Base-by-base conservation (phyloP, 2,329 filamentous ascomycete species). In the Sporothrix pseudoabietina region DNA sequence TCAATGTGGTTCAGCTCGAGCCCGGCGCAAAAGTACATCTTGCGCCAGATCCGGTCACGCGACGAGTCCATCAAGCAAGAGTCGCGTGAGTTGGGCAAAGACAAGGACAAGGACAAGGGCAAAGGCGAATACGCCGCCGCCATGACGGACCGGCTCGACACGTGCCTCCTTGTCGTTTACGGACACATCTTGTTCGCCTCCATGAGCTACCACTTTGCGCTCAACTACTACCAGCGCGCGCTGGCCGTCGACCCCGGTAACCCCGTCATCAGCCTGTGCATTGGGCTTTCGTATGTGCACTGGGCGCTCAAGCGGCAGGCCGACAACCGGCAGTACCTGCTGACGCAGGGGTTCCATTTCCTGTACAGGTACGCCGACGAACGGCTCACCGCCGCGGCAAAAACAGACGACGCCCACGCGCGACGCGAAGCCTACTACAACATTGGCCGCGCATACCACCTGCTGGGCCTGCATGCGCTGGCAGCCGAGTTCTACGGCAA, bases 41-140 rank as follows among this genome's bases (percentile, higher is more conserved):
- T 98, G 73, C 90, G 96, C 4, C 94, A 97, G 82, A 93, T 99
- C 82, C 97, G 97, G 81, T 89, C 90, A 3, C 92, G 97, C 84
- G 96, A 99, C 81, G 91, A 88, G 75, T 83, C 85, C 4, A 85
- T 92, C 65, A 86, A 97, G 72, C 90, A 94, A 4, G 93, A 96
- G 81, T 92, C 22, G 98, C 81, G 96, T 97, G 81, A n/a, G 3
- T 89, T 90, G 3, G 92, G 97, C 84, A 94, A 98, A 80, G 91
- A 87, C 26, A 26, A 26, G 26, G 26, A 26, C 26, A 26, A 26
- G 26, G 26, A 26, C 26, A 26, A 26, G 3, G 92, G 97, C 84
- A 94, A 98, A 80, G 91, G 87, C 75, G 61, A 66, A 22, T 47
- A 22, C 12, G 39, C 61, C 22, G 83, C 85, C 12, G n/a, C 61